Evolutionary conservation across 257 asterid species (phyloP).

Genomic region (Gardenia jasminoides): DNA sequence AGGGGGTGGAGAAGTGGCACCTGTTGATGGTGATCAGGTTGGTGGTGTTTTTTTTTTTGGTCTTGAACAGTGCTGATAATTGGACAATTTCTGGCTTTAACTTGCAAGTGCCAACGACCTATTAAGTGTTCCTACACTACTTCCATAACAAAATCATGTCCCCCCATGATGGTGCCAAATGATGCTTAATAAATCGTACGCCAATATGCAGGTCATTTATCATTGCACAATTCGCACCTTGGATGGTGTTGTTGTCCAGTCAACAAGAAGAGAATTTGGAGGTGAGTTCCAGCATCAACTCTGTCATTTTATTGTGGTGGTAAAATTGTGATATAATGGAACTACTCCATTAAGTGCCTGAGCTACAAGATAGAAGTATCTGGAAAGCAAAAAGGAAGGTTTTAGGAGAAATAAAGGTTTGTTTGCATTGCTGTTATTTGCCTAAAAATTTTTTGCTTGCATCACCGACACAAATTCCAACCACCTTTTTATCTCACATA

Average conservation of each 20-base stretch:
- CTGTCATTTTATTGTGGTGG: not conserved
- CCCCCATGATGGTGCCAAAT: not conserved
- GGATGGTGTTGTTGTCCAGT: slow-evolving; percentile 84
- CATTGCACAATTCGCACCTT: slow-evolving; percentile 82
- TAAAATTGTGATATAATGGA: not conserved
- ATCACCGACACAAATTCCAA: too few species aligned
- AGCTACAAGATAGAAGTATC: not conserved
- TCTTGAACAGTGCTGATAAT: not conserved
- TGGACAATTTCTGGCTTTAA: not conserved
- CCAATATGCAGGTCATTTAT: slow-evolving; percentile 65
- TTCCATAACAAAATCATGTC: not conserved
- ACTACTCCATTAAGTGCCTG: not conserved
- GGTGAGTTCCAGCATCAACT: slow-evolving; percentile 39
- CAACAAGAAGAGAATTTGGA: slow-evolving; percentile 74
- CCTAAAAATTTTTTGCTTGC: too few species aligned
- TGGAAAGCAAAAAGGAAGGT: not conserved
- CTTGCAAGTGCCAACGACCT: not conserved
- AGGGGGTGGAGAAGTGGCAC: slow-evolving; percentile 73
- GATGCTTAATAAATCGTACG: not conserved
- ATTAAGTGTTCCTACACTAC: not conserved
- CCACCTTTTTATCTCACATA: too few species aligned
- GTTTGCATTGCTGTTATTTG: too few species aligned
- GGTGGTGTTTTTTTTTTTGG: slow-evolving; percentile 1
- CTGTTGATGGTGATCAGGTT: slow-evolving; percentile 92
- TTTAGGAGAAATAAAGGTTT: not conserved